Conservation (phyloP, 176 grass and related monocot genomes). For the Juncus inflexus region DNA sequence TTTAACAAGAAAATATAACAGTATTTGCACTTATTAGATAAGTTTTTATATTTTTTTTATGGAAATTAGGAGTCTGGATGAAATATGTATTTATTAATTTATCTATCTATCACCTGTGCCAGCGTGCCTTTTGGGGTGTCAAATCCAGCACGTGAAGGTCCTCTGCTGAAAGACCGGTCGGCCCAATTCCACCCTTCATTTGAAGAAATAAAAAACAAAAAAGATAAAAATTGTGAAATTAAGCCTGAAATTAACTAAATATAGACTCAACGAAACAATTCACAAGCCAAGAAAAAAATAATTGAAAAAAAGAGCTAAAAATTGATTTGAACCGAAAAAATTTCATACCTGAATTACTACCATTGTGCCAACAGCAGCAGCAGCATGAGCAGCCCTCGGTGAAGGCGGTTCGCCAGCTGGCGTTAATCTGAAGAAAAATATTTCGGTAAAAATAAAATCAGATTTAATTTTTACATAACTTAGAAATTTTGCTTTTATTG, state of each 20-base stretch:
- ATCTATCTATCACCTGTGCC: slow-evolving; percentile 62
- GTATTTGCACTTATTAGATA: not conserved
- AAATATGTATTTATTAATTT: slow-evolving; percentile 13
- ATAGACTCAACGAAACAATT: not conserved
- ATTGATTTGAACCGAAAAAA: not conserved
- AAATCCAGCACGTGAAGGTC: slow-evolving; percentile 97
- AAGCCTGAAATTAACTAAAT: not conserved
- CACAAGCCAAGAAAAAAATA: slow-evolving; percentile 1
- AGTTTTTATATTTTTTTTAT: too few relatives aligned
- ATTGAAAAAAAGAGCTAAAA: not conserved
- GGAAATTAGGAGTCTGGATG: not conserved
- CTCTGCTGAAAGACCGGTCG: slow-evolving; percentile 91
- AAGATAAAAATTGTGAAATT: slow-evolving; percentile 8
- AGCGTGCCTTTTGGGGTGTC: slow-evolving; percentile 78
- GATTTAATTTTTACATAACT: not conserved
- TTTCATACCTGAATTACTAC: slow-evolving; percentile 91
- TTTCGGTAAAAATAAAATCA: slow-evolving; percentile 10
- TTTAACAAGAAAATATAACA: slow-evolving; percentile 10
- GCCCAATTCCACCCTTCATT: slow-evolving; percentile 91
- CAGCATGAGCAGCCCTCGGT: slow-evolving; percentile 96
- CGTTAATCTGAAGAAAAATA: slow-evolving; percentile 57
- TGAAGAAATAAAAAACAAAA: slow-evolving; percentile 4
- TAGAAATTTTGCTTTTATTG: slow-evolving; percentile 1
- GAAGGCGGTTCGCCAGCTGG: slow-evolving; percentile 94
- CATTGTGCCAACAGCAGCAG: slow-evolving; percentile 97